These are phyloP conservation scores for Colletotrichum sp. DNA, from an alignment of 2,329 filamentous ascomycete genomes.

Conservation along the genomic window DNA sequence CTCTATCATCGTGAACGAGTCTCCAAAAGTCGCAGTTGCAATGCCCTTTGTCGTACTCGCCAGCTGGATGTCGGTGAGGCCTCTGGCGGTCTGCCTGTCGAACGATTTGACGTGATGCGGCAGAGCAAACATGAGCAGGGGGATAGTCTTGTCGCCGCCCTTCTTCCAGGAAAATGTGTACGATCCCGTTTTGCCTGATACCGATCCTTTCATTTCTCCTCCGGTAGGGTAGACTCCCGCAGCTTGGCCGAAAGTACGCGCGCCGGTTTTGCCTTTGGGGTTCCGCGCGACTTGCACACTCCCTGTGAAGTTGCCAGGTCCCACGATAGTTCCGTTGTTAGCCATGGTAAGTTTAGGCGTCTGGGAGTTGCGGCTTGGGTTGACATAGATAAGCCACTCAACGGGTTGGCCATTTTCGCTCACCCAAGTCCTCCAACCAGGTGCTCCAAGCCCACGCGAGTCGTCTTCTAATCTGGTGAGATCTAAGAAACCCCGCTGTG, in stretches of 20 bases:
- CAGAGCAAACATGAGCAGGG: conserved; percentile 77
- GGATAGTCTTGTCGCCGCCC: conserved; percentile 57
- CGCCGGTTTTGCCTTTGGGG: conserved; percentile 52
- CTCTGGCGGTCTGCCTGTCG: conserved; percentile 52
- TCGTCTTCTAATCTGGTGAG: conserved; percentile 48
- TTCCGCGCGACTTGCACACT: conserved; percentile 82
- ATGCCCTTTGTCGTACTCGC: conserved; percentile 80
- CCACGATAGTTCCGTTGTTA: neutral
- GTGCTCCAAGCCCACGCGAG: neutral
- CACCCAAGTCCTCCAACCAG: conserved; percentile 29
- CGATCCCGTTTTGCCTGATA: conserved; percentile 58
- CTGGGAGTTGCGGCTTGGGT: conserved; percentile 56
- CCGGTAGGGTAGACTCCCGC: conserved; percentile 71
- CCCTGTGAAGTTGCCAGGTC: conserved; percentile 60
- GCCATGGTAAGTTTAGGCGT: conserved; percentile 32
- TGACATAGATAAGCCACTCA: conserved; percentile 40
- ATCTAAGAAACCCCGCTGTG: conserved; percentile 68
- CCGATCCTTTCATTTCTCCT: conserved; percentile 64
- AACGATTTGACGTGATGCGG: conserved; percentile 80
- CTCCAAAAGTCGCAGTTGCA: conserved; percentile 70
- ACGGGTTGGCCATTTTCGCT: neutral
- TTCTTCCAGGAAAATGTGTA: conserved; percentile 74
- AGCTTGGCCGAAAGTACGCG: conserved; percentile 70
- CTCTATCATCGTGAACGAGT: conserved; percentile 76
- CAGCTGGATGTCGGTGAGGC: conserved; percentile 59